Evolutionary conservation across 106 monocot genomes (phyloP), one percentile per base, ranked within the genome.

Genomic region (Triglochin maritima): DNA sequence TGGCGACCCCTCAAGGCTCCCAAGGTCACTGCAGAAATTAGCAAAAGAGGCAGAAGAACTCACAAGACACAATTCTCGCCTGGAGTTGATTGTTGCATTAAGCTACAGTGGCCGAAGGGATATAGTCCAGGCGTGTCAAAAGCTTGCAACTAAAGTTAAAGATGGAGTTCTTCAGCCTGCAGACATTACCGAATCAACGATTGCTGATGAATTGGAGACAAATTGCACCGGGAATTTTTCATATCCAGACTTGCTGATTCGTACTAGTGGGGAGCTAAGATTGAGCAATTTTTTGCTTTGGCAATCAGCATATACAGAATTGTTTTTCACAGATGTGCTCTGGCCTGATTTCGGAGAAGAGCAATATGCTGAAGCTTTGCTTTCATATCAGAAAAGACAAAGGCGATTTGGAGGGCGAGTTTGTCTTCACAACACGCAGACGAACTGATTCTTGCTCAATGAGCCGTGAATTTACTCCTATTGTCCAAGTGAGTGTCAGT

Each of bases 251-350:
- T 71, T 89, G 45, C 82, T 89, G 67, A 89, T 89, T 43, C 75
- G 89, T 62, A 89, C 85, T 11, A 85, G 89, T 65, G 89, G 89
- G 41, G 89, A 89, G 68, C 65, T 76, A 46, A 77, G 89, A 56
- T 63, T 89, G 75, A 89, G 89, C 76, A 89, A 89, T 76, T 89
- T 89, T 78, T 76, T 89, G 44, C 69, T 89, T 49, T 89, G 89
- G 89, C 78, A 89, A 59, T 80, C 82, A 48, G 89, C 89, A 29
- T 89, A 89, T 66, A 62, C 85, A 2, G 89, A 89, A 78, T 83
- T 89, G 54, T 89, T 76, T 75, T 89, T 89, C 47, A 59, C 85
- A 4, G 59, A 76, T 11, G 57, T 71, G 17, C 67, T 68, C 16
- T 89, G 89, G 89, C 89, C 89, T 52, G 89, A 89, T 72, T 89